These are phyloP conservation scores for Neocucurbitaria cava DNA, from an alignment of 2,329 filamentous ascomycete genomes.

Conservation along the genomic window DNA sequence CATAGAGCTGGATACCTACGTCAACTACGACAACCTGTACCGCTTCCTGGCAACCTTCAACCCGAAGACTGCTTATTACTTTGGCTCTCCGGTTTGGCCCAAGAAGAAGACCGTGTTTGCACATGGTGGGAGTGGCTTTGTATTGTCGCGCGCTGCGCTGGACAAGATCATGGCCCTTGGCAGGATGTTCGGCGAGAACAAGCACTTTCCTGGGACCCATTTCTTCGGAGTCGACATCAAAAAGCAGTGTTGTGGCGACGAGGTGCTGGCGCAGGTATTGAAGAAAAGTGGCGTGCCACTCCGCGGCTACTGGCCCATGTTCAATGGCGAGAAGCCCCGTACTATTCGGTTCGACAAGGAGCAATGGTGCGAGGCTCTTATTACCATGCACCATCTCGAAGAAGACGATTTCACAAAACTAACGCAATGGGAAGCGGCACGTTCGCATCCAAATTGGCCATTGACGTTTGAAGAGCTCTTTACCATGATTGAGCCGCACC, in stretches of 20 bases:
- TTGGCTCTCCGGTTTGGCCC: conserved; percentile 49
- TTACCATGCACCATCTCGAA: conserved; percentile 48
- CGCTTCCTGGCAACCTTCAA: conserved; percentile 50
- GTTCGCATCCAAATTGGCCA: conserved; percentile 30
- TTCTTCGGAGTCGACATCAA: conserved; percentile 46
- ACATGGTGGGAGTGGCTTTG: conserved; percentile 53
- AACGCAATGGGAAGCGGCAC: conserved; percentile 34
- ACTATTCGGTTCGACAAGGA: conserved; percentile 47
- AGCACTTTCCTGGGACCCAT: conserved; percentile 40
- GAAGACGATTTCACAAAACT: conserved; percentile 38
- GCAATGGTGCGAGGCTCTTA: conserved; percentile 54
- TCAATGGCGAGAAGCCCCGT: conserved; percentile 52
- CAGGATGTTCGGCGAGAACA: conserved; percentile 44
- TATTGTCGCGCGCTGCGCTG: conserved; percentile 59
- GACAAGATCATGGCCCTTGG: conserved; percentile 48
- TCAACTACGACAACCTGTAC: conserved; percentile 50
- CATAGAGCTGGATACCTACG: conserved; percentile 47
- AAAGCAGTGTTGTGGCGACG: conserved; percentile 49
- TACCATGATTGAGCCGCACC: conserved; percentile 32
- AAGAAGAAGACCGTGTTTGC: conserved; percentile 48
- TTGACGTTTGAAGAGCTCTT: conserved; percentile 47
- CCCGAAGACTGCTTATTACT: conserved; percentile 46
- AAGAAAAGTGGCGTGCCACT: conserved; percentile 45
- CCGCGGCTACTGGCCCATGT: conserved; percentile 53
- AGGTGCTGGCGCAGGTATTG: conserved; percentile 47